These are phyloP conservation scores for Pilaira anomala DNA, from an alignment of 192 early-diverging fungal genomes.

Conservation along the genomic window DNA sequence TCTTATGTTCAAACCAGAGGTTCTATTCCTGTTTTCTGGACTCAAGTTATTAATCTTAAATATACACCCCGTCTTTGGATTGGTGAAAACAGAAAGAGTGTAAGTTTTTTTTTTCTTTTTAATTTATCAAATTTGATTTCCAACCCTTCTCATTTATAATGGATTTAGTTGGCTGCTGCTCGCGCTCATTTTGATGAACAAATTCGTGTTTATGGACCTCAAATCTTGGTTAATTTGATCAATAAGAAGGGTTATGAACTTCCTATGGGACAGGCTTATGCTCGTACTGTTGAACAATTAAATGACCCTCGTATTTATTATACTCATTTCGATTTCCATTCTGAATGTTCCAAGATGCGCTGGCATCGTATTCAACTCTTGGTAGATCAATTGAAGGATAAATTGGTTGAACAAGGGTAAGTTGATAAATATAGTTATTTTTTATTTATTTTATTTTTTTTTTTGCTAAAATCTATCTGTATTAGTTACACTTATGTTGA, in stretches of 20 bases:
- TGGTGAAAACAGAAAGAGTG: slow-evolving; percentile 62
- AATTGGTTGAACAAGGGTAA: slow-evolving; percentile 56
- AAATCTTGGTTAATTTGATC: slow-evolving; percentile 89
- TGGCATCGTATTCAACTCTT: slow-evolving; percentile 88
- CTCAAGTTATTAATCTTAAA: slow-evolving; percentile 86
- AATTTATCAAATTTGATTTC: too few relatives aligned
- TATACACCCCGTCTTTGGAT: slow-evolving; percentile 88
- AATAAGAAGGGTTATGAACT: slow-evolving; percentile 93
- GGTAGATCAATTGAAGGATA: slow-evolving; percentile 70
- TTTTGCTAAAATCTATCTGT: not conserved
- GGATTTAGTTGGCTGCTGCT: slow-evolving; percentile 64
- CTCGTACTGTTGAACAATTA: slow-evolving; percentile 55
- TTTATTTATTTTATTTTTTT: not conserved
- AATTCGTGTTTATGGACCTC: slow-evolving; percentile 70
- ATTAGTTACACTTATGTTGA: slow-evolving; percentile 56
- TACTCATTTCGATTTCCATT: slow-evolving; percentile 96
- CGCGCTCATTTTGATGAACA: slow-evolving; percentile 72
- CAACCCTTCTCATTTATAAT: not conserved
- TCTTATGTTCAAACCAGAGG: slow-evolving; percentile 94
- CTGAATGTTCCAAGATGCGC: slow-evolving; percentile 93
- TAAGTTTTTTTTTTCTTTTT: slow-evolving; percentile 33
- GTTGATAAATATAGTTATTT: not conserved
- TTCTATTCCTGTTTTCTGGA: slow-evolving; percentile 94
- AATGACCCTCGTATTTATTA: slow-evolving; percentile 65
- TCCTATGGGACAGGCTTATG: slow-evolving; percentile 79